Evolutionary conservation across 352 stramenopile species (phyloP).

Genomic region (Thraustotheca clavata): DNA sequence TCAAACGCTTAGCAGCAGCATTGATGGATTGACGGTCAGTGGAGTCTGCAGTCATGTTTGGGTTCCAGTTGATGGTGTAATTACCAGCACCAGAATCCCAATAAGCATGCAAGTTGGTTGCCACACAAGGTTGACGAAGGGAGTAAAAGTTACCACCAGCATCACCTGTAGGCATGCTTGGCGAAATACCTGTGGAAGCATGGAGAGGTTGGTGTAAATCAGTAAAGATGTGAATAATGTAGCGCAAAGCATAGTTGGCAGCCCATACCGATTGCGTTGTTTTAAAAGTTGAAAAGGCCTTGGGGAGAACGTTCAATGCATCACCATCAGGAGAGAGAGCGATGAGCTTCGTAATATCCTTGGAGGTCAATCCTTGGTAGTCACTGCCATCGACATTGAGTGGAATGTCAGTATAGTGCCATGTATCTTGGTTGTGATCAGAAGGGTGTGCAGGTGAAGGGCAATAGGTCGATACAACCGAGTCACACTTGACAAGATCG

Average conservation of each 20-base stretch:
- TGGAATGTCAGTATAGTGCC: slow-evolving; percentile 65
- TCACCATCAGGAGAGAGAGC: slow-evolving; percentile 40
- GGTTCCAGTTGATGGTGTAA: slow-evolving; percentile 48
- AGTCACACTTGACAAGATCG: slow-evolving; percentile 51
- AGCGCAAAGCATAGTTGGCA: slow-evolving; percentile 45
- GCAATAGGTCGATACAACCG: slow-evolving; percentile 28
- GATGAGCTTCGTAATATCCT: slow-evolving; percentile 38
- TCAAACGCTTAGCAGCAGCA: slow-evolving; percentile 40
- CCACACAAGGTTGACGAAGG: slow-evolving; percentile 40
- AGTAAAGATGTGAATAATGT: slow-evolving; percentile 60
- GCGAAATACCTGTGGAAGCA: slow-evolving; percentile 37
- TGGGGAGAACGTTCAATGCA: slow-evolving; percentile 36
- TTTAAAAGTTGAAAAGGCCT: slow-evolving; percentile 39
- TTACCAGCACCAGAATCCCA: slow-evolving; percentile 50
- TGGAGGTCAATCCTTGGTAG: slow-evolving; percentile 26
- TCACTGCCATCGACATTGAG: slow-evolving; percentile 39
- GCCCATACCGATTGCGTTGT: slow-evolving; percentile 57
- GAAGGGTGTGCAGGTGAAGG: slow-evolving; percentile 31
- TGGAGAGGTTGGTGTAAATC: slow-evolving; percentile 59
- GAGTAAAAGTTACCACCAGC: slow-evolving; percentile 49
- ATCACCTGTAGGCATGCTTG: slow-evolving; percentile 40
- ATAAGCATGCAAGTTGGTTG: slow-evolving; percentile 51
- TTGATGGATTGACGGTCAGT: slow-evolving; percentile 12
- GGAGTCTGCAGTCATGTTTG: slow-evolving; percentile 22
- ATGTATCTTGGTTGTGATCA: slow-evolving; percentile 41